Evolutionary conservation across 257 asterid species (phyloP).

Genomic region (Sherardia arvensis): DNA sequence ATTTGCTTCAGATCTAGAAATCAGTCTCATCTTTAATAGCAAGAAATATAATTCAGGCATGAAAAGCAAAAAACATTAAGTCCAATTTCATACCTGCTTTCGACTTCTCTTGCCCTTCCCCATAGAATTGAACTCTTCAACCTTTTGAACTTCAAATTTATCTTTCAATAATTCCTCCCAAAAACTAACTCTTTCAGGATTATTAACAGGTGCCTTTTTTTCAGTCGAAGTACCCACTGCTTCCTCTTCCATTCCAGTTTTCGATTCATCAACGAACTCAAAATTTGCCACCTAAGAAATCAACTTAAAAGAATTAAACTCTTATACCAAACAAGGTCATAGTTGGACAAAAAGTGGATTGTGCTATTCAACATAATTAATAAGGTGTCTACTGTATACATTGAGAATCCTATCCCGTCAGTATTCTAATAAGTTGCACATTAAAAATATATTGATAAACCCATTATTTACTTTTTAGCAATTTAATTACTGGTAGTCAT

Average conservation of each 20-base stretch:
- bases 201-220: conserved; percentile 46
- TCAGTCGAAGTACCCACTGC: conserved; percentile 45
- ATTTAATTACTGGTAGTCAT: too few relatives aligned
- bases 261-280: conserved; percentile 76
- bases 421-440: too few relatives aligned
- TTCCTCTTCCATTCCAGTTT: conserved; percentile 71
- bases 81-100: conserved; percentile 46
- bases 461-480: too few relatives aligned
- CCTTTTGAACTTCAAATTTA: conserved; percentile 73
- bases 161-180: conserved; percentile 94
- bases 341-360: background rate
- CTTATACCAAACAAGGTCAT: background rate
- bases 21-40: background rate
- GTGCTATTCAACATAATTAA: too few relatives aligned
- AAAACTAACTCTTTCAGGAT: conserved; percentile 58
- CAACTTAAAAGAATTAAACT: conserved; percentile 3
- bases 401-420: too few relatives aligned
- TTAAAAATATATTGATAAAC: too few relatives aligned
- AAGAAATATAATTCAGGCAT: background rate
- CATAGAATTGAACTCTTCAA: conserved; percentile 80
- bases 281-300: conserved; percentile 83
- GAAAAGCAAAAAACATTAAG: background rate
- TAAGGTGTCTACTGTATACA: too few relatives aligned
- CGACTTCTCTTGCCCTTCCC: conserved; percentile 98
- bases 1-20: background rate